Conservation (phyloP, 768 basidiomycete species). For the Suillus brevipes region DNA sequence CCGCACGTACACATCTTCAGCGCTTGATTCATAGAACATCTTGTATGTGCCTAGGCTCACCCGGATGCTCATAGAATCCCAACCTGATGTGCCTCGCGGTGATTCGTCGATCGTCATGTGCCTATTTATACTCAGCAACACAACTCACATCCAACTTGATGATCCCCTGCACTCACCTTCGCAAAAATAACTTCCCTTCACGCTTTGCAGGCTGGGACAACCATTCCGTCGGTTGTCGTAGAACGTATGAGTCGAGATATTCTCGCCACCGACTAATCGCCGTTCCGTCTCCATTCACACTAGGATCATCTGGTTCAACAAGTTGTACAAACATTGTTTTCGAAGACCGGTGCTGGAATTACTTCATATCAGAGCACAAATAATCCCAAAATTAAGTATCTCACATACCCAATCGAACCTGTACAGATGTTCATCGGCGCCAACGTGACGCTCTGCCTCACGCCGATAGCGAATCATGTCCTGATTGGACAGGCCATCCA, state of each 20-base stretch:
- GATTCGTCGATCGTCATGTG: constrained; percentile 40
- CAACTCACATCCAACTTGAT: constrained; percentile 16
- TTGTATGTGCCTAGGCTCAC: constrained; percentile 64
- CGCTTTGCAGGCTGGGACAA: constrained; percentile 38
- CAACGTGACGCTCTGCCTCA: constrained; percentile 74
- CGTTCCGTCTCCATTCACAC: constrained; percentile 54
- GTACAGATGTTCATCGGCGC: constrained; percentile 75
- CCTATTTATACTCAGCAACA: constrained; percentile 49
- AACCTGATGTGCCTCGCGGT: constrained; percentile 12
- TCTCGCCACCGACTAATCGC: constrained; percentile 63
- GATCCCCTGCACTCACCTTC: constrained; percentile 46
- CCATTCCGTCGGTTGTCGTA: constrained; percentile 75
- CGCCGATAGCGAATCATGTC: constrained; percentile 77
- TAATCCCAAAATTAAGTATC: constrained; percentile 13
- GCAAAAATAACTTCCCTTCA: constrained; percentile 51
- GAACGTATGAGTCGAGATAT: constrained; percentile 73
- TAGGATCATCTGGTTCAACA: constrained; percentile 63
- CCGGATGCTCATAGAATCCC: constrained; percentile 43
- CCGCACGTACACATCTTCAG: constrained; percentile 58
- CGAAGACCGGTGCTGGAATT: constrained; percentile 49
- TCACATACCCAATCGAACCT: constrained; percentile 75
- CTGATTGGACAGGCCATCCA: constrained; percentile 53
- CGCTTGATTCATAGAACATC: constrained; percentile 63
- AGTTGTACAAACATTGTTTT: constrained; percentile 63
- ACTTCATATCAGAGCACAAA: constrained; percentile 10